phyloP scores from a whole-genome alignment of 331 rosid species.

The Quercus tomentella region DNA sequence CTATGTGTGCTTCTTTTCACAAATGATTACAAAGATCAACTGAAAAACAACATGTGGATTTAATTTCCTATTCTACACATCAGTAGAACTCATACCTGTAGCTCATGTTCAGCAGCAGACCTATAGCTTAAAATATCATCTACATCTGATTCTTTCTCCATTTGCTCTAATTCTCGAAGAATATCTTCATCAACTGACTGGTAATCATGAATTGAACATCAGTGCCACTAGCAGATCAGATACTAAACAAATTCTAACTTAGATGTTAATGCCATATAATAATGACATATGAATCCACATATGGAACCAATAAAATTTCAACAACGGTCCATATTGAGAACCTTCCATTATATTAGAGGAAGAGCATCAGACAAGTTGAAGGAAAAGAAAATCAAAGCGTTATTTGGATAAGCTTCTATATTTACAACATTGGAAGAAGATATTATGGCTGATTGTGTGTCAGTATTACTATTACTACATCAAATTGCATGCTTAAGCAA shows the following conservation, averaged over 20 bases:
- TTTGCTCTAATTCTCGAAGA: slow-evolving; percentile 67
- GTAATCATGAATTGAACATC: slow-evolving; percentile 22
- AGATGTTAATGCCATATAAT: not conserved
- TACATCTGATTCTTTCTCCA: slow-evolving; percentile 88
- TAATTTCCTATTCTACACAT: not conserved
- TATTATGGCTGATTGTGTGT: not conserved
- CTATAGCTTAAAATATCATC: slow-evolving; percentile 86
- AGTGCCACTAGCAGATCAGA: not conserved
- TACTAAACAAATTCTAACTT: not conserved
- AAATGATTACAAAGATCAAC: not conserved
- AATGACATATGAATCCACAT: not conserved
- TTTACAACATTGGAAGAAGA: not conserved
- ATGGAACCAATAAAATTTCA: not conserved
- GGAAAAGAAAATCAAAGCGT: not conserved
- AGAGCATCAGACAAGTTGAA: not conserved
- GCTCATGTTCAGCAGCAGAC: slow-evolving; percentile 73
- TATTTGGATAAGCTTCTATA: not conserved
- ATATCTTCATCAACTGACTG: slow-evolving; percentile 70
- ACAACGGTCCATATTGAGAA: not conserved
- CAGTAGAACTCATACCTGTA: slow-evolving; percentile 52
- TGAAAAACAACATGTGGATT: not conserved
- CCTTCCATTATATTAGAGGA: not conserved
- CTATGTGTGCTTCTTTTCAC: not conserved
- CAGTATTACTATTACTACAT: not conserved
- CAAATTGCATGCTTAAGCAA: not conserved